phyloP scores from a whole-genome alignment of 495 filamentous ascomycete species.

The Penicillium paxilli region DNA sequence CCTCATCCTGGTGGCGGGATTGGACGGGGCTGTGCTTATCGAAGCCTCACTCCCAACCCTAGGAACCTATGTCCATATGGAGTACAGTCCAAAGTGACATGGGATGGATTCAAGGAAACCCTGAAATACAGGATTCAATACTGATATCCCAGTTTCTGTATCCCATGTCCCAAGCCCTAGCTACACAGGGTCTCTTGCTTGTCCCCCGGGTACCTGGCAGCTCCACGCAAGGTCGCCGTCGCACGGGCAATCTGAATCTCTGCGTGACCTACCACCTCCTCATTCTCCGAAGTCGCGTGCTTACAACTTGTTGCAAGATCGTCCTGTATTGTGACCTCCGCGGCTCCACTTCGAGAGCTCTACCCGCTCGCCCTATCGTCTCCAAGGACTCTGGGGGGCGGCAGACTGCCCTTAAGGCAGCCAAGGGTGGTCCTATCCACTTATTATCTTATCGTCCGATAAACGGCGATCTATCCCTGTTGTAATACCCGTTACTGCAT shows the following conservation, averaged over 20 bases:
- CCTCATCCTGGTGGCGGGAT: background rate
- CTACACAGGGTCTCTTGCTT: background rate
- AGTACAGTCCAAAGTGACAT: too few species aligned
- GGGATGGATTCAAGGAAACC: too few species aligned
- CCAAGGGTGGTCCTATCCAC: background rate
- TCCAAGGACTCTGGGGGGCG: background rate
- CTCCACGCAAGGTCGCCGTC: constrained; percentile 1
- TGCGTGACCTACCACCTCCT: constrained; percentile 12
- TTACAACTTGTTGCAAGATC: constrained; percentile 14
- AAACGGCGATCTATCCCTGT: background rate
- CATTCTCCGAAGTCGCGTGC: constrained; percentile 34
- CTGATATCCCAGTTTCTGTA: background rate
- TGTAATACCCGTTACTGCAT: background rate
- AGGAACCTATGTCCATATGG: too few species aligned
- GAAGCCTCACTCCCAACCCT: background rate
- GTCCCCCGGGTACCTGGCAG: constrained; percentile 29
- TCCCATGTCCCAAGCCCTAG: background rate
- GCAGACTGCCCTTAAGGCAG: too few species aligned
- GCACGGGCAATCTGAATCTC: constrained; percentile 12
- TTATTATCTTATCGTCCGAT: constrained; percentile 1
- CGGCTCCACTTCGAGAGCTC: background rate
- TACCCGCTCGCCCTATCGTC: background rate
- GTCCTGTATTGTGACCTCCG: background rate
- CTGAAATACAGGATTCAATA: background rate
- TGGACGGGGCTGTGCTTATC: background rate